Evolutionary conservation across 2,329 filamentous ascomycete species (phyloP).

Genomic region (Fusarium drepaniforme): DNA sequence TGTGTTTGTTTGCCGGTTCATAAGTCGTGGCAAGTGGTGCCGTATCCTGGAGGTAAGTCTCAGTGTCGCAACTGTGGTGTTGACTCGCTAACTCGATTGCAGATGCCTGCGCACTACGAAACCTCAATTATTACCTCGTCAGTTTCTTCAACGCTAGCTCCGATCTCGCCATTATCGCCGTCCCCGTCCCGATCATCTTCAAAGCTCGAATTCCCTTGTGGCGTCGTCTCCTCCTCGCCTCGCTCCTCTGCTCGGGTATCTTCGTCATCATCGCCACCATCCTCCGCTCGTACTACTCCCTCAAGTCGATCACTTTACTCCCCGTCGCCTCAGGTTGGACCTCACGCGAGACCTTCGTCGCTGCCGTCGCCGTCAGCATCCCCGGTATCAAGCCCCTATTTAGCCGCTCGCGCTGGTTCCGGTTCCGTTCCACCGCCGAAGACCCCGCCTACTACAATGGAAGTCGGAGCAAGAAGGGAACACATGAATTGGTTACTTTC

Average conservation of each 20-base stretch:
- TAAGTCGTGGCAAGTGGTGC: slow-evolving; percentile 1
- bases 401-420: slow-evolving; percentile 4
- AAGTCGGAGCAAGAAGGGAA: not conserved
- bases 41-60: not conserved
- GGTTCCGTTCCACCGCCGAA: not conserved
- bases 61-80: too few species aligned
- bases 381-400: slow-evolving; percentile 8
- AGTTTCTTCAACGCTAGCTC: slow-evolving; percentile 10
- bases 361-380: slow-evolving; percentile 1
- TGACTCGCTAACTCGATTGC: too few species aligned
- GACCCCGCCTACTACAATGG: not conserved
- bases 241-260: not conserved
- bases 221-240: not conserved
- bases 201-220: not conserved
- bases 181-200: not conserved
- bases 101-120: slow-evolving; percentile 3
- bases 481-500: not conserved
- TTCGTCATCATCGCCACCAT: slow-evolving; percentile 1
- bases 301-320: not conserved
- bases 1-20: not conserved
- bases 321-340: not conserved
- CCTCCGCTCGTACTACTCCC: not conserved
- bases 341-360: not conserved
- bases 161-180: not conserved
- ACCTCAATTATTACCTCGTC: slow-evolving; percentile 9